Evolutionary conservation across 805 yeast species (phyloP).

Genomic region (Kluyveromyces nonfermentans): DNA sequence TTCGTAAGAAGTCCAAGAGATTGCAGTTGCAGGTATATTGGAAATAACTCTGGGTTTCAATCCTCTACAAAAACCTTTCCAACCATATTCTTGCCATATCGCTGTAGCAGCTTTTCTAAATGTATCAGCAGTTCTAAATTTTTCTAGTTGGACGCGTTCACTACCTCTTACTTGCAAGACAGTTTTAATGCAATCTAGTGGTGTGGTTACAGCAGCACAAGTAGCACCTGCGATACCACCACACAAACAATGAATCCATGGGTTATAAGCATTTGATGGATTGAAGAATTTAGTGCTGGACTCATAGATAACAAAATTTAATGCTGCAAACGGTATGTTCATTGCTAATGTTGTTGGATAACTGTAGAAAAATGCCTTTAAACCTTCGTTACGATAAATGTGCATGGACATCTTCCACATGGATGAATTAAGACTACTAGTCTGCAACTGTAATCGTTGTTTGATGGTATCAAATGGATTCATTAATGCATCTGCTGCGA

Average conservation of each 20-base stretch:
- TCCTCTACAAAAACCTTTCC: slow-evolving; percentile 70
- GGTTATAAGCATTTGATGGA: slow-evolving; percentile 73
- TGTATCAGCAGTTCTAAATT: slow-evolving; percentile 47
- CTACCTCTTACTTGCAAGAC: slow-evolving; percentile 73
- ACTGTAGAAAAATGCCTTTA: slow-evolving; percentile 78
- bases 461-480: slow-evolving; percentile 94
- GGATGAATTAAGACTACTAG: slow-evolving; percentile 12
- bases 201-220: slow-evolving; percentile 92
- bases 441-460: slow-evolving; percentile 77
- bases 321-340: slow-evolving; percentile 91
- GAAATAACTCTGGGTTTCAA: slow-evolving; percentile 84
- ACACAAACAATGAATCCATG: slow-evolving; percentile 80
- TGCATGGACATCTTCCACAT: slow-evolving; percentile 26
- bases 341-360: slow-evolving; percentile 90
- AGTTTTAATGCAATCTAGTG: slow-evolving; percentile 89
- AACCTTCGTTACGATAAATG: slow-evolving; percentile 54
- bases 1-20: slow-evolving; percentile 96
- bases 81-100: slow-evolving; percentile 51
- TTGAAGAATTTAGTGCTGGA: slow-evolving; percentile 68
- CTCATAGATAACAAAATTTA: slow-evolving; percentile 89
- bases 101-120: slow-evolving; percentile 62
- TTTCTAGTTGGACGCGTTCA: slow-evolving; percentile 31
- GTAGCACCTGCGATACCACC: slow-evolving; percentile 93
- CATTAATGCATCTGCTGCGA: slow-evolving; percentile 92
- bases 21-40: slow-evolving; percentile 93